Percentiles rank a stretch among this genome's conserved stretches.
These are phyloP conservation scores for Trichoderma simmonsii DNA, from an alignment of 2,329 filamentous ascomycete genomes.

Conservation along the genomic window DNA sequence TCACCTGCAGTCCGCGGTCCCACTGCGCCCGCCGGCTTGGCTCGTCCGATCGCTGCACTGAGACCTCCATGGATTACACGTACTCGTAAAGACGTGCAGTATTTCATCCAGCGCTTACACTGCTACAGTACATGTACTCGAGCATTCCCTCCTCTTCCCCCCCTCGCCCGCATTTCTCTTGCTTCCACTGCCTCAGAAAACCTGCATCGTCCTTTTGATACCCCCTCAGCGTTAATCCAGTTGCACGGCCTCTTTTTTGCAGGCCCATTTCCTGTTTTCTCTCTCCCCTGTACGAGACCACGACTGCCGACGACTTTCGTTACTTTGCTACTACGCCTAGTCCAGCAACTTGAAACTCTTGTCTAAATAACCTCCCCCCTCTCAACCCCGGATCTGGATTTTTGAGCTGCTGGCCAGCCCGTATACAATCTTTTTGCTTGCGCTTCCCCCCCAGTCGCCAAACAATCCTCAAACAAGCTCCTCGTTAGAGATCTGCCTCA, in stretches of 20 bases:
- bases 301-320: constrained; percentile 1
- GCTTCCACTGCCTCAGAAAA: constrained; percentile 15
- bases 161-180: constrained; percentile 14
- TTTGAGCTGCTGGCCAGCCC: neutral
- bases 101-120: neutral
- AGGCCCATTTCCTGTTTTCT: neutral
- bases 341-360: constrained; percentile 1
- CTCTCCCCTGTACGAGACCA: constrained; percentile 10
- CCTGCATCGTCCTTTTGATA: constrained; percentile 2
- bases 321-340: neutral
- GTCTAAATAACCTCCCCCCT: neutral
- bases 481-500: constrained; percentile 11
- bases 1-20: neutral
- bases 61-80: neutral
- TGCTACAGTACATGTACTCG: neutral
- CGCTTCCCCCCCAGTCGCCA: neutral
- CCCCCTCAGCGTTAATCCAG: neutral
- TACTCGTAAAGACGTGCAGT: neutral
- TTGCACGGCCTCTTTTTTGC: neutral
- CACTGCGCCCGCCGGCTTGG: neutral
- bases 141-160: neutral
- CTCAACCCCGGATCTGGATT: neutral
- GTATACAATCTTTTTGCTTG: neutral
- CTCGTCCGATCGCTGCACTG: neutral
- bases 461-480: constrained; percentile 16